Evolutionary conservation across 1,139 yeast genomes (phyloP), one percentile per base, ranked within the genome.

Genomic region (Saccharomyces pastorianus): DNA sequence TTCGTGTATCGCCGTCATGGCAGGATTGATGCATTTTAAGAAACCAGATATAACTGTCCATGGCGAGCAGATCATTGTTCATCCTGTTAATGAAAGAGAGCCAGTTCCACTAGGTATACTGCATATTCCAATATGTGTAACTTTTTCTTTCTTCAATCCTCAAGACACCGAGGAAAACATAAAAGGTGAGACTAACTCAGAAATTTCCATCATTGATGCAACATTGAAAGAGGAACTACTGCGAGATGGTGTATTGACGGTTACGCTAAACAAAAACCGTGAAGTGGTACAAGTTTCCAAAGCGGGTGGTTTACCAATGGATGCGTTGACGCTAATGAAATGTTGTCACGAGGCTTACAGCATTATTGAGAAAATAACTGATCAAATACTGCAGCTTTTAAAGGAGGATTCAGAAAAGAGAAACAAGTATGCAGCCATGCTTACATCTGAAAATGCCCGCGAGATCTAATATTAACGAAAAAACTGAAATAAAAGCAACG

Each of bases 61-160:
- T 29, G 88, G 88, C 41, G 90, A 84, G 54, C 81, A 79, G 54
- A 78, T 89, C 13, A 77, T 85, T 11, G 77, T 93, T 1, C 91
- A 88, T 66, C 79, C 84, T 46, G 67, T 81, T 28, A 82, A 84
- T 42, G 96, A 91, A 64, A 79, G 96, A 58, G 89, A 88, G 50
- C 96, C 97, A 0, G 90, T 90, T 0, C 85, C 93, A 31, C 76
- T 93, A 55, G 85, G 96, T 52, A 80, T 93, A 17, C 74, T 93
- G 59, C 99, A 93, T 68, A 81, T 89, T 2, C 99, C 99, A 2
- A 80, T 93, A 49, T 89, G 96, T 70, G 83, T 90, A n/a, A 85
- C 96, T 0, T 90, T 88, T 71, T 85, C 90, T 44, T 88, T 93
- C 66, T 89, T 82, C 73, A 85, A 86, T 63, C 85, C 88, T 3